Conservation (phyloP, 495 filamentous ascomycete species). For the Aspergillus cristatus region DNA sequence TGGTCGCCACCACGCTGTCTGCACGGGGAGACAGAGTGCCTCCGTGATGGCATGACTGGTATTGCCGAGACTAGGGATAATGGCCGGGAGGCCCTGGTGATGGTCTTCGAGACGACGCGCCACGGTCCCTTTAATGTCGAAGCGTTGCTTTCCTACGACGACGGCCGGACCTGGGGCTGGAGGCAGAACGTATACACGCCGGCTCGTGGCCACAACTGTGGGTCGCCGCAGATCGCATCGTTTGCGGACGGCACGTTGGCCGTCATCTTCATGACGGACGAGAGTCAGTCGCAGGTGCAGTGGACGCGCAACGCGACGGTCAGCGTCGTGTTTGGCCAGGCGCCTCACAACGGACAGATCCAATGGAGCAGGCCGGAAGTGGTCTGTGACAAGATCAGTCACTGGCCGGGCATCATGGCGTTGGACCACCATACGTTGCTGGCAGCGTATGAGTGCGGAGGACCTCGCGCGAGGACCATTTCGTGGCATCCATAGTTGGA, state of each 20-base stretch:
- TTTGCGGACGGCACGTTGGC: slow-evolving; percentile 49
- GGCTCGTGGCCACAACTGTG: slow-evolving; percentile 38
- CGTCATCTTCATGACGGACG: slow-evolving; percentile 54
- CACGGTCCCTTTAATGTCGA: slow-evolving; percentile 45
- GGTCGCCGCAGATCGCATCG: slow-evolving; percentile 49
- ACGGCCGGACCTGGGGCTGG: slow-evolving; percentile 43
- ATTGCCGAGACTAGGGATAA: slow-evolving; percentile 36
- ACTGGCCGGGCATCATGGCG: slow-evolving; percentile 37
- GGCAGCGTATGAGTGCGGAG: slow-evolving; percentile 33
- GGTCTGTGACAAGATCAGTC: slow-evolving; percentile 24
- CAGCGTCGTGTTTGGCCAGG: slow-evolving; percentile 29
- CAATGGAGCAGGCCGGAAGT: slow-evolving; percentile 21
- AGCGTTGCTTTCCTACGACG: slow-evolving; percentile 47
- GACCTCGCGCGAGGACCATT: slow-evolving; percentile 27
- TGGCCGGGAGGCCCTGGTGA: slow-evolving; percentile 38
- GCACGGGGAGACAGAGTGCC: slow-evolving; percentile 32
- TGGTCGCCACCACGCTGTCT: slow-evolving; percentile 41
- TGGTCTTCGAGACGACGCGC: slow-evolving; percentile 50
- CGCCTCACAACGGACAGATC: slow-evolving; percentile 28
- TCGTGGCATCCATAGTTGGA: background rate
- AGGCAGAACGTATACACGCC: slow-evolving; percentile 43
- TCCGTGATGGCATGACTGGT: slow-evolving; percentile 55
- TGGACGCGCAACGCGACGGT: slow-evolving; percentile 34
- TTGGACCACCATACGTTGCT: slow-evolving; percentile 27
- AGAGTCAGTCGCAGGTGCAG: slow-evolving; percentile 31